These are phyloP conservation scores for Trametes meyenii DNA, from an alignment of 768 basidiomycete species.

Conservation along the genomic window DNA sequence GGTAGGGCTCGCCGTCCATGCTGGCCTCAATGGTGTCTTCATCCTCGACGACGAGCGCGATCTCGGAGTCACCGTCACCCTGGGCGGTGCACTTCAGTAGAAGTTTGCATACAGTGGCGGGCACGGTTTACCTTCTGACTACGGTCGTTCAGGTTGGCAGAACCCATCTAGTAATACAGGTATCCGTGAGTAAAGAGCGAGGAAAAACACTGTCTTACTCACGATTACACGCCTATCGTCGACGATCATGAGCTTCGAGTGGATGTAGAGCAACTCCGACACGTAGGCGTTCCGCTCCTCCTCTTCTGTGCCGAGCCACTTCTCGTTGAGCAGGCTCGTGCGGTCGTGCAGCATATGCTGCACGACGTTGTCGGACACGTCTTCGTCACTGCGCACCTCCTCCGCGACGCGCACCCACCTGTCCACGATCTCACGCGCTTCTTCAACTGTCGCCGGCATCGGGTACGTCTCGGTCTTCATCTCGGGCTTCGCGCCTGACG, in stretches of 20 bases:
- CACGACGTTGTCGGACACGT: constrained; percentile 74
- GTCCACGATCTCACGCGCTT: constrained; percentile 68
- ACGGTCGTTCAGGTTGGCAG: constrained; percentile 91
- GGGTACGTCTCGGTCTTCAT: constrained; percentile 62
- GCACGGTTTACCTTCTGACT: constrained; percentile 61
- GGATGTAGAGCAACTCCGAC: constrained; percentile 81
- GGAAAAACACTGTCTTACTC: constrained; percentile 33
- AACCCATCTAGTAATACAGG: constrained; percentile 67
- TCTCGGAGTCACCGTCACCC: constrained; percentile 96
- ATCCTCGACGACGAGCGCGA: constrained; percentile 91
- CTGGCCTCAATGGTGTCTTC: constrained; percentile 68
- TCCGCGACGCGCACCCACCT: constrained; percentile 72
- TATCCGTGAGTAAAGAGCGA: background rate
- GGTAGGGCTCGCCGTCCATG: constrained; percentile 79
- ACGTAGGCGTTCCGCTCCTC: constrained; percentile 85
- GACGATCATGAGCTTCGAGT: constrained; percentile 92
- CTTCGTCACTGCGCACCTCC: constrained; percentile 55
- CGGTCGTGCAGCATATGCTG: constrained; percentile 76
- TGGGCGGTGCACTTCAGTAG: constrained; percentile 28
- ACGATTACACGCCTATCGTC: constrained; percentile 91
- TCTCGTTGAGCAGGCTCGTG: constrained; percentile 68
- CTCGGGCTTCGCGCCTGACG: constrained; percentile 43
- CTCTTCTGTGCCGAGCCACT: constrained; percentile 81
- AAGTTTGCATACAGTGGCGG: background rate
- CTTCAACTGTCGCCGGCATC: constrained; percentile 66